Evolutionary conservation across 352 stramenopile species (phyloP).

Genomic region (Pseudoperonospora humuli): DNA sequence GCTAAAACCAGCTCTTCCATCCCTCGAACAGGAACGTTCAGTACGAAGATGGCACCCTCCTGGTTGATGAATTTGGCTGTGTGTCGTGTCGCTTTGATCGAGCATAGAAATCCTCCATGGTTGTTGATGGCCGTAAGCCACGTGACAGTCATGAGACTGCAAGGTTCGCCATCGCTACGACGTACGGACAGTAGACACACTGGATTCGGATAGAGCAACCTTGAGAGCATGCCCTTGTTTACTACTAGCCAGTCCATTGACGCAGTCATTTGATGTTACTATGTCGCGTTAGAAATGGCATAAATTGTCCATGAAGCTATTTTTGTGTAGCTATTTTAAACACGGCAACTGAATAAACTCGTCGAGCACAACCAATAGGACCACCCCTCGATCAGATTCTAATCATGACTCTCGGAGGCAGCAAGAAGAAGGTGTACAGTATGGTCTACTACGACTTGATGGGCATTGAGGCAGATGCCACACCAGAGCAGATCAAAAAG

Average conservation of each 20-base stretch:
- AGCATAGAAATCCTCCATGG: conserved; percentile 75
- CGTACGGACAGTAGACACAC: conserved; percentile 61
- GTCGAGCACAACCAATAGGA: too few relatives aligned
- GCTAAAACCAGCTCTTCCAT: conserved; percentile 75
- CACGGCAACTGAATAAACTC: too few relatives aligned
- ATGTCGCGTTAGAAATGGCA: too few relatives aligned
- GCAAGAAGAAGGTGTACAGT: conserved; percentile 64
- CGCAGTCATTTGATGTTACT: conserved; percentile 10
- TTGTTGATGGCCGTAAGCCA: conserved; percentile 87
- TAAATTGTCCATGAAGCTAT: too few relatives aligned
- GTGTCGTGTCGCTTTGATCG: conserved; percentile 65
- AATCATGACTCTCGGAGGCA: conserved; percentile 16
- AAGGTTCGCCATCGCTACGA: conserved; percentile 11
- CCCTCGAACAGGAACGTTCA: conserved; percentile 62
- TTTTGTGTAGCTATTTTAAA: too few relatives aligned
- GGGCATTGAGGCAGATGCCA: conserved; percentile 62
- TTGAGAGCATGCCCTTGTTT: conserved; percentile 63
- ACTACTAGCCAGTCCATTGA: conserved; percentile 41
- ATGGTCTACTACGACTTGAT: conserved; percentile 82
- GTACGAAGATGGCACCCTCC: conserved; percentile 49
- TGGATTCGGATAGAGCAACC: conserved; percentile 76
- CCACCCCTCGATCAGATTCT: too few relatives aligned
- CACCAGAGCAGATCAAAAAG: conserved; percentile 87
- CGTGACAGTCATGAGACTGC: conserved; percentile 78
- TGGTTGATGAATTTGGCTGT: conserved; percentile 50